Percentiles rank a stretch among this genome's conserved stretches.
Evolutionary conservation across 106 monocot genomes (phyloP).

Genomic region (Apostasia shenzhenica): DNA sequence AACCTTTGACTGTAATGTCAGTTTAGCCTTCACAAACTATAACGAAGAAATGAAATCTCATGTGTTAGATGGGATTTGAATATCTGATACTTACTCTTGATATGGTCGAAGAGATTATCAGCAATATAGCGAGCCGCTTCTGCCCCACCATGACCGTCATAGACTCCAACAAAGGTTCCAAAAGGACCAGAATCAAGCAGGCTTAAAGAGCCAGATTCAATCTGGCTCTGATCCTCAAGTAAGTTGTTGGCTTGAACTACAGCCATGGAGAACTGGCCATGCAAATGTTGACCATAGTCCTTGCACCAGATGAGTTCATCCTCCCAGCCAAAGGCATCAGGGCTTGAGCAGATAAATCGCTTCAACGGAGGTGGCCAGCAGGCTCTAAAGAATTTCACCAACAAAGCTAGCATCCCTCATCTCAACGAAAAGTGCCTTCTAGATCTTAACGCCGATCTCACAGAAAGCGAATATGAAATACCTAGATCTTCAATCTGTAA

Average conservation of each 20-base stretch:
- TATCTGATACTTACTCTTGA: constrained; percentile 8
- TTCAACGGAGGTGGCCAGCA: constrained; percentile 9
- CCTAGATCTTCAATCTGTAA: not conserved
- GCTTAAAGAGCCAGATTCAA: constrained; percentile 15
- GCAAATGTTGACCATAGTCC: constrained; percentile 6
- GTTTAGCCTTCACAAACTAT: too few relatives aligned
- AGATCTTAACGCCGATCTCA: not conserved
- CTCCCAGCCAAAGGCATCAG: not conserved
- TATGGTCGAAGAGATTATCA: not conserved
- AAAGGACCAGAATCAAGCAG: constrained; percentile 6
- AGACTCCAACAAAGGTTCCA: constrained; percentile 9
- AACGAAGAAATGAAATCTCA: too few relatives aligned
- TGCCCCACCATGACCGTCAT: constrained; percentile 7
- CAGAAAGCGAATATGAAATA: not conserved
- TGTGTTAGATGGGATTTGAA: too few relatives aligned
- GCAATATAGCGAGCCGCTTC: not conserved
- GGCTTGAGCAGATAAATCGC: not conserved
- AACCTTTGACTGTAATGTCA: too few relatives aligned
- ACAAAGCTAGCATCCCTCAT: constrained; percentile 8
- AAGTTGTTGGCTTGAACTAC: constrained; percentile 13
- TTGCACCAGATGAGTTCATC: constrained; percentile 10
- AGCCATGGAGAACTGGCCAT: constrained; percentile 20
- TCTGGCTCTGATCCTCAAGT: constrained; percentile 19
- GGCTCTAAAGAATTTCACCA: constrained; percentile 6
- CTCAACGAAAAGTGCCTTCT: not conserved